Evolutionary conservation across 306 rosid genomes (phyloP), one percentile per base, ranked within the genome.

Genomic region (Trifolium dubium): DNA sequence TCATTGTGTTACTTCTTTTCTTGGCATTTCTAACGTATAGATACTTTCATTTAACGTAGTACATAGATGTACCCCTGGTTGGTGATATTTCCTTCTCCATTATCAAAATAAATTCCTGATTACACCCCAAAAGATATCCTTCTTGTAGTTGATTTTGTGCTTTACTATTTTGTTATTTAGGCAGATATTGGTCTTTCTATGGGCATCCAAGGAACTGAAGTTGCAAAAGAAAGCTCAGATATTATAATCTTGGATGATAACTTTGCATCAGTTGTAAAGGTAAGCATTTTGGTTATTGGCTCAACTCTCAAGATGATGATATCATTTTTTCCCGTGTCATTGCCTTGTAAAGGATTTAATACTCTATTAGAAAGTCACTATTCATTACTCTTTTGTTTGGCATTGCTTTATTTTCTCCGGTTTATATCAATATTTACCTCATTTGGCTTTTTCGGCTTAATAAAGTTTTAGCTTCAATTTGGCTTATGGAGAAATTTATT

Each of bases 141-240:
- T 68, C 67, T 81, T 62, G 50, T 76, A 35, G 78, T 83, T 88
- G 73, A 84, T 67, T 41, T 69, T 64, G 12, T 79, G 65, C 72
- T 72, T 85, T 83, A 44, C 78, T 70, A 39, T 85, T 83, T 83
- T 79, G 81, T 74, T 87, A 77, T 88, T 83, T 86, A 94, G 98
- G 98, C 98, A 83, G 98, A 94, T 87, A 91, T 94, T 86, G 98
- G 97, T 89, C 96, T 94, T 80, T 87, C 98, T 69, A 94, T 94
- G 98, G 98, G 98, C 82, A 91, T 91, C 79, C 90, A 84, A 83
- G 98, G 98, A 76, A 94, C 98, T 71, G 98, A 94, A 84, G 98
- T 94, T 82, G 98, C 98, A 2, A 94, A 94, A 85, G 98, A 94
- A 82, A 94, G 98, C 81, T 94, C 98, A 1, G 98, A 94, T 89